Conservation (phyloP, 208 protist species). For the Jaenimonas drosophilae region DNA sequence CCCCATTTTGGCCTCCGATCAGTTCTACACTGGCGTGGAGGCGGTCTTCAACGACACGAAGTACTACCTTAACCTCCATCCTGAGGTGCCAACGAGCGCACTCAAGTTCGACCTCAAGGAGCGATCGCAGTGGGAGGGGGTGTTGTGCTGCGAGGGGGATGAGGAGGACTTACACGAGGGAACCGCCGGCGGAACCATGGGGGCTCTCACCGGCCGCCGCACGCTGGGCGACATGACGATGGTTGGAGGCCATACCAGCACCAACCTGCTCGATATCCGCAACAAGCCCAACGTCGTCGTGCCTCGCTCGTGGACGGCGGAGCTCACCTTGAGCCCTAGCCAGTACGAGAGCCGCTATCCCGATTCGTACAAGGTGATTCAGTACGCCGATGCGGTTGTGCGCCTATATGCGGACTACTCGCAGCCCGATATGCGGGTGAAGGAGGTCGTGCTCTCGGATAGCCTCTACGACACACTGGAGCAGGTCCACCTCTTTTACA, state of each 20-base stretch:
- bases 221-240: conserved; percentile 6
- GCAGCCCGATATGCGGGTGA: conserved; percentile 62
- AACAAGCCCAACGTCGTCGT: conserved; percentile 13
- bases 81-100: conserved; percentile 33
- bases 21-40: conserved; percentile 78
- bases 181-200: conserved; percentile 5
- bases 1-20: conserved; percentile 16
- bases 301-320: conserved; percentile 59
- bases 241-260: conserved; percentile 1
- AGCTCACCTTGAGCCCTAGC: conserved; percentile 47
- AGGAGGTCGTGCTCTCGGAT: conserved; percentile 53
- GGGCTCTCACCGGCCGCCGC: conserved; percentile 1
- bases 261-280: conserved; percentile 9
- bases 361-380: conserved; percentile 41
- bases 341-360: conserved; percentile 85
- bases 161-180: conserved; percentile 21
- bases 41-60: conserved; percentile 83
- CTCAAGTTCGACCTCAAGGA: conserved; percentile 57
- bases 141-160: conserved; percentile 32
- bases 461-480: conserved; percentile 16
- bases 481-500: conserved; percentile 69
- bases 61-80: conserved; percentile 83
- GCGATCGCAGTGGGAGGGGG: conserved; percentile 60
- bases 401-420: conserved; percentile 64
- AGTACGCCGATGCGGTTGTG: conserved; percentile 69